Evolutionary conservation across 164 flowering plant species (phyloP), one percentile per base, ranked within the genome.

Genomic region (Aristolochia californica): DNA sequence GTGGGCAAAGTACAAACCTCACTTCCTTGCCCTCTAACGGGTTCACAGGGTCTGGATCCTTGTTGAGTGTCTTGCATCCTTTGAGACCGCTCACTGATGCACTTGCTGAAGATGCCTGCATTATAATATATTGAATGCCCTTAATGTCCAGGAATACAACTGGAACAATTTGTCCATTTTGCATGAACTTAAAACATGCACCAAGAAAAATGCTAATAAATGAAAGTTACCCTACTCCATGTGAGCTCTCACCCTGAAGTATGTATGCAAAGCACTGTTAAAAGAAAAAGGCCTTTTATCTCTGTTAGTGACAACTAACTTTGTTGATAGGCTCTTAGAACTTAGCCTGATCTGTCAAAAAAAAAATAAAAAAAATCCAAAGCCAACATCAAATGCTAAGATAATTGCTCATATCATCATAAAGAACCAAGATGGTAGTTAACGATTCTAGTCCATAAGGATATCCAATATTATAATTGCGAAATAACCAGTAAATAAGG

Each of bases 61-160:
- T 93, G 73, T 93, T 93, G 60, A 88, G 75, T 20, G 94, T 83
- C 72, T 87, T 87, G 72, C 97, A 82, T 28, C 95, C 97, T 73
- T 83, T 85, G 56, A 93, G 63, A 61, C 95, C 98, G 68, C 64
- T 80, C 55, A 93, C 95, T 61, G 86, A 70, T 70, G 81, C 88
- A 26, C 81, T 86, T 30, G 79, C 48, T 27, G 74, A 72, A 68
- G 88, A 80, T 65, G 91, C 97, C 98, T 93, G 79, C 68, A 74
- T 26, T 48, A 59, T 15, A 61, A 10, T 40, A 28, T n/a, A 14
- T 52, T 8, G 28, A 52, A 13, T 15, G 4, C 2, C 2, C 55
- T 21, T 25, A 26, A 13, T 9, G 11, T 51, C 4, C 26, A 22
- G 16, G 11, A 17, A 10, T 26, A 52, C 21, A 59, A 38, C 27